phyloP scores from a whole-genome alignment of 768 basidiomycete species.

The Neoboletus brunneissimus region DNA sequence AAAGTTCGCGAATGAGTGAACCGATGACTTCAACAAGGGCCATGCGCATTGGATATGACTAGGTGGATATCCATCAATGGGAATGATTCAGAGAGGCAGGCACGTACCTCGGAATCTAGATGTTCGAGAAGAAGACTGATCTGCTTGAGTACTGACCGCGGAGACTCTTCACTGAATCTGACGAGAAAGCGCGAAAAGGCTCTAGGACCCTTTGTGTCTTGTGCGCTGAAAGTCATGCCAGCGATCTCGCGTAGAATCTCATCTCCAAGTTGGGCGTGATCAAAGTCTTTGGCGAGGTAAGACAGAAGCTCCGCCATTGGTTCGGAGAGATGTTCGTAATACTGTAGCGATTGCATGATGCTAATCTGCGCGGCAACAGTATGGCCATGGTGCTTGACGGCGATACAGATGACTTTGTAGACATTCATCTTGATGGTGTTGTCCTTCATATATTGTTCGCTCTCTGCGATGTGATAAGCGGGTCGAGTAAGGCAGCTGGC shows the following conservation, averaged over 20 bases:
- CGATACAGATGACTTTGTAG: conserved; percentile 85
- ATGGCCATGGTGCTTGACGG: conserved; percentile 90
- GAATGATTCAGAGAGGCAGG: neutral
- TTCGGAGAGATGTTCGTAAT: conserved; percentile 92
- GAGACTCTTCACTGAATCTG: conserved; percentile 74
- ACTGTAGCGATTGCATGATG: conserved; percentile 90
- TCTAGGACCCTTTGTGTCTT: conserved; percentile 85
- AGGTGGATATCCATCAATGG: neutral
- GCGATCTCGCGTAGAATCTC: conserved; percentile 90
- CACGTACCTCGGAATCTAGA: conserved; percentile 83
- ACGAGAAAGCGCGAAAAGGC: conserved; percentile 84
- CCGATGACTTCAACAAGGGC: conserved; percentile 91
- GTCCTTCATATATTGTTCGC: conserved; percentile 84
- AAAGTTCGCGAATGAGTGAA: conserved; percentile 77
- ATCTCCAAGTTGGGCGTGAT: conserved; percentile 85
- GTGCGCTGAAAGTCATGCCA: conserved; percentile 67
- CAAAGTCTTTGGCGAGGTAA: conserved; percentile 79
- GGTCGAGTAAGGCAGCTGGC: conserved; percentile 84
- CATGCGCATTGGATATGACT: conserved; percentile 97
- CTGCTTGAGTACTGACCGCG: conserved; percentile 83
- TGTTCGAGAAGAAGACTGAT: conserved; percentile 81
- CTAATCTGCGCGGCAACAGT: conserved; percentile 79
- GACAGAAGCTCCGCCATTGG: conserved; percentile 89
- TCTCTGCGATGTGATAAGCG: conserved; percentile 83
- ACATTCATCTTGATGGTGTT: conserved; percentile 67